Base-by-base conservation (phyloP, 192 early-diverging fungal species). In the Entomortierella lignicola region DNA sequence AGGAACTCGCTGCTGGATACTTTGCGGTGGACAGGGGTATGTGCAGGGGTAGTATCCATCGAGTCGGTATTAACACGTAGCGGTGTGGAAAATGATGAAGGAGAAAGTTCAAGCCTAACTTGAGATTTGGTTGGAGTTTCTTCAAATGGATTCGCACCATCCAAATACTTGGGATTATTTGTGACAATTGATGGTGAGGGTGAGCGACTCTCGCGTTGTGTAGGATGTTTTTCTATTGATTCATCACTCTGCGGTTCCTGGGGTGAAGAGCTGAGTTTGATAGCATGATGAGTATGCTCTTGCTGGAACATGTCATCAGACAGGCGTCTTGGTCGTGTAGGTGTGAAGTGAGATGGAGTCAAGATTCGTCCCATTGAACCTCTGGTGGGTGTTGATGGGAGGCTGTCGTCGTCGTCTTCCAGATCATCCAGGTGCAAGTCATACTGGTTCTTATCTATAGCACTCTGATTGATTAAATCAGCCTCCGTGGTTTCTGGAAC, bases 11-110 rank as follows among this genome's bases (percentile, higher is more conserved):
- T 42, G 18, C 37, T 65, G 21, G 51, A 58, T 58, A 18, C 29
- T 54, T 32, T 29, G 10, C 56, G 55, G 26, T 48, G 58, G 58
- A 69, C 25, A 27, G 67, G 67, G 8, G 67, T 69, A 69, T 61
- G 57, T 69, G 60, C 67, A 69, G 44, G 48, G 10, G 57, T 25
- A 4, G 43, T 37, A 12, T 60, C 58, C 32, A 44, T 21, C 50
- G 23, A n/a, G 20, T 52, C 23, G 27, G 21, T 18, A 15, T 48
- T 8, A 37, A 17, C 56, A 23, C 20, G 30, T 18, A 26, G 48
- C 26, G 44, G 42, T 34, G 21, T 57, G 2, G 55, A 11, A 18
- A 37, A 54, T 25, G 26, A 20, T 27, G 53, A 25, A 54, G 53
- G 44, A 47, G 44, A 47, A 47, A 47, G 27, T 31, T 55, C 53